phyloP scores from a whole-genome alignment of 2,329 filamentous ascomycete genomes.

The Nannizziopsis barbatae region DNA sequence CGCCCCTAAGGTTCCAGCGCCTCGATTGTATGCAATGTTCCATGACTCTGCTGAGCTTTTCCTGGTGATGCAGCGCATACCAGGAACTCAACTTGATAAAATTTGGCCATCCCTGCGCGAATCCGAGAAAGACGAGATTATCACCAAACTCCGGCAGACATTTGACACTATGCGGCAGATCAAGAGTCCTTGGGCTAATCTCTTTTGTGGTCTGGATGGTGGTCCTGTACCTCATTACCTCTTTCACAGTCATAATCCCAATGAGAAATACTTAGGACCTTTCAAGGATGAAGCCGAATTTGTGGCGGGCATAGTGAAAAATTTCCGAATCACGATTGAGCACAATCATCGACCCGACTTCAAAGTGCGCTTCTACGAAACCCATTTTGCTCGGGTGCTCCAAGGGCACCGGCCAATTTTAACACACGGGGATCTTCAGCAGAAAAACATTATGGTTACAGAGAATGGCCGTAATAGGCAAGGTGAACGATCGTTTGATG shows the following conservation, averaged over 20 bases:
- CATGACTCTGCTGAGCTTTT: constrained; percentile 19
- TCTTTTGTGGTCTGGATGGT: constrained; percentile 22
- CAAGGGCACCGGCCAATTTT: constrained; percentile 23
- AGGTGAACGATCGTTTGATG: constrained; percentile 22
- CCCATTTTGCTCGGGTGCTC: constrained; percentile 19
- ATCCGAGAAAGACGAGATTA: constrained; percentile 22
- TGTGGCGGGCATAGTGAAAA: constrained; percentile 20
- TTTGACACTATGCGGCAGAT: constrained; percentile 20
- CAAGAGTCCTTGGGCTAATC: constrained; percentile 20
- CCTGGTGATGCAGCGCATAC: constrained; percentile 22
- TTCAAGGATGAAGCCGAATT: constrained; percentile 21
- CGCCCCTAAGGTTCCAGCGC: constrained; percentile 21
- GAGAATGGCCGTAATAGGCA: constrained; percentile 18
- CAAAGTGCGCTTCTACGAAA: constrained; percentile 23
- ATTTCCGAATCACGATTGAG: constrained; percentile 19
- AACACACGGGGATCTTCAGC: constrained; percentile 25
- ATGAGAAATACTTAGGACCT: constrained; percentile 18
- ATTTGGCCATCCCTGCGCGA: constrained; percentile 21
- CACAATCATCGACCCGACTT: constrained; percentile 19
- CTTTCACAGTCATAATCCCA: constrained; percentile 19
- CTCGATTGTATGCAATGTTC: constrained; percentile 25
- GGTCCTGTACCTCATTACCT: constrained; percentile 20
- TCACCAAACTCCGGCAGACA: constrained; percentile 18
- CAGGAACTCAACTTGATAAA: constrained; percentile 15
- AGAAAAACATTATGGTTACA: constrained; percentile 22